These are phyloP conservation scores for Chloris gayana DNA, from an alignment of 176 grass and related monocot species.

Conservation along the genomic window DNA sequence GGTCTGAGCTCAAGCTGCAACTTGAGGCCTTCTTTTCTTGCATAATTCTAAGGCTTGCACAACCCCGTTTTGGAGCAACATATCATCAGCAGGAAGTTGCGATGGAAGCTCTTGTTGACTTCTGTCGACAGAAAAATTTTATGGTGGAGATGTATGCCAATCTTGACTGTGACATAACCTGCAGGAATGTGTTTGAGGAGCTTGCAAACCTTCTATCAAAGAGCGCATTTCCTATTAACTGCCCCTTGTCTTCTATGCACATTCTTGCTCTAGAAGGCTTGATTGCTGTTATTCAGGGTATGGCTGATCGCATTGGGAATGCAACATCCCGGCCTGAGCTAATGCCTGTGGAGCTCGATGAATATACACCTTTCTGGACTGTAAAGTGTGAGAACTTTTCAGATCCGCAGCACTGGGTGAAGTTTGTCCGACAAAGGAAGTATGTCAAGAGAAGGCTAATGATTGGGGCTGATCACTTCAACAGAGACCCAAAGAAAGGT, in stretches of 20 bases:
- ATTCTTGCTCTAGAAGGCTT: conserved; percentile 91
- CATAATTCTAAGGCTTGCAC: conserved; percentile 89
- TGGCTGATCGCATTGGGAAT: conserved; percentile 81
- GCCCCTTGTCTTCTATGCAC: conserved; percentile 90
- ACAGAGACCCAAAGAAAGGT: conserved; percentile 98
- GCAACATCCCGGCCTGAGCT: conserved; percentile 59
- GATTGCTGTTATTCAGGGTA: conserved; percentile 94
- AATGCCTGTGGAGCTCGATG: conserved; percentile 69
- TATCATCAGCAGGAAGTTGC: conserved; percentile 96
- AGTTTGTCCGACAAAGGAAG: conserved; percentile 91
- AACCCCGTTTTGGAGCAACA: conserved; percentile 82
- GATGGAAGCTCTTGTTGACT: conserved; percentile 97
- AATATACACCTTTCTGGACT: conserved; percentile 91
- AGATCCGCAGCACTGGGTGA: conserved; percentile 91
- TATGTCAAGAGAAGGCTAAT: conserved; percentile 90
- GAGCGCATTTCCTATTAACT: conserved; percentile 97
- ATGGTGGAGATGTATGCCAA: conserved; percentile 99
- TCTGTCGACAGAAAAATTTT: conserved; percentile 84
- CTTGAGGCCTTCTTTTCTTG: conserved; percentile 97
- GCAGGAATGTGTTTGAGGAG: conserved; percentile 97
- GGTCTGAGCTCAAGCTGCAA: conserved; percentile 91
- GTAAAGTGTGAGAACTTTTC: conserved; percentile 83
- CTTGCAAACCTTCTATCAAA: conserved; percentile 89
- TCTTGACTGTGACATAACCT: conserved; percentile 96
- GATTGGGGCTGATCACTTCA: conserved; percentile 98